Evolutionary conservation across 2,329 filamentous ascomycete species (phyloP), one percentile per base, ranked within the genome.

Genomic region (Colletotrichum orchidophilum): DNA sequence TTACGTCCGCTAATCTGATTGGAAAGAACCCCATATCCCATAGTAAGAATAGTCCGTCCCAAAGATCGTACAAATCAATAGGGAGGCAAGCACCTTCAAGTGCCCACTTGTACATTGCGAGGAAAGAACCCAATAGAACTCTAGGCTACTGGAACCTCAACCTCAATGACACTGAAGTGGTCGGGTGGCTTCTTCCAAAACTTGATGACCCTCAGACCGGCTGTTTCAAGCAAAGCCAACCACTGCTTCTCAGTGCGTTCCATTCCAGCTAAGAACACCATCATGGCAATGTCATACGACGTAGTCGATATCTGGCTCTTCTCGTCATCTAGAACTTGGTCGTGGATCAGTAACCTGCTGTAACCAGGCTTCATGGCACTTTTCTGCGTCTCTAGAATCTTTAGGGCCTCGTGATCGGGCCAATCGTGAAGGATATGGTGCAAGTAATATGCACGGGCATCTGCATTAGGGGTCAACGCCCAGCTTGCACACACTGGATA

Each of bases 351-450:
- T 3, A 84, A 75, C 11, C 77, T 77, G 33, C 82, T 79, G 50
- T 70, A 70, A 1, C 87, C 81, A 2, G 84, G 79, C 73, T 84
- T 82, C 73, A 88, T 73, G 50, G 83, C 81, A 1, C 85, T 83
- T 0, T 83, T 75, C 35, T 87, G 76, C 2, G 79, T 81, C 39
- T 78, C 80, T 46, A 84, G 76, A 46, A 87, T 85, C 60, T 77
- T 75, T 5, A 79, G 72, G 5, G 78, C 78, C 54, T 84, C 79
- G 24, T 80, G 77, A 63, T 88, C 86, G 0, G 86, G 81, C 86
- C 86, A 88, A 77, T 89, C 87, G 76, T 89, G 87, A 13, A 90
- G 79, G 63, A 89, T 86, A 69, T 84, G 79, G 74, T 87, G 87
- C 72, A 90, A 76, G 60, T 88, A 79, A 78, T 87, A 89, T 58